These are phyloP conservation scores for Neurospora terricola DNA, from an alignment of 495 filamentous ascomycete genomes.

Conservation along the genomic window DNA sequence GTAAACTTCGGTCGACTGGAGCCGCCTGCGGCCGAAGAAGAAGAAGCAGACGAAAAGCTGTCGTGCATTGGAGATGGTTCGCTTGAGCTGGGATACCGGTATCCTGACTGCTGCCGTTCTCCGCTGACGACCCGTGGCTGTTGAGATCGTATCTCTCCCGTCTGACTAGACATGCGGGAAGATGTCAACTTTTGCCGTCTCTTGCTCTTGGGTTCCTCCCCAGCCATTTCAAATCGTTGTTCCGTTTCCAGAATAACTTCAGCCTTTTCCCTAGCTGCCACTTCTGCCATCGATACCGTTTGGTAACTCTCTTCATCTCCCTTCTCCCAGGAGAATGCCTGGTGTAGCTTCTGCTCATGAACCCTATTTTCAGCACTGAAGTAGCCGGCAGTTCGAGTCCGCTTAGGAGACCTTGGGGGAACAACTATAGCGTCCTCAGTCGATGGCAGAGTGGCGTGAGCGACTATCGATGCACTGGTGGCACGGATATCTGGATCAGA, in stretches of 20 bases:
- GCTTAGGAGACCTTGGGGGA: slow-evolving; percentile 18
- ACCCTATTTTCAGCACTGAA: background rate
- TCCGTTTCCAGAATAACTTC: background rate
- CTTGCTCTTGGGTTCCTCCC: background rate
- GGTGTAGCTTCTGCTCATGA: background rate
- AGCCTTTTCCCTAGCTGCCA: background rate
- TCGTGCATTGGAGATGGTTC: background rate
- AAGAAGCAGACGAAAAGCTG: background rate
- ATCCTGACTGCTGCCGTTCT: background rate
- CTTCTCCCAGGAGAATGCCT: background rate
- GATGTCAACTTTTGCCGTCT: background rate
- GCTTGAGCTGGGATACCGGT: background rate
- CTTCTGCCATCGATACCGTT: background rate
- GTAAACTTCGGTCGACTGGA: background rate
- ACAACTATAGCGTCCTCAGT: slow-evolving; percentile 1
- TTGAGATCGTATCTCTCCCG: background rate
- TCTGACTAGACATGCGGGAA: background rate
- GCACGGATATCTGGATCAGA: slow-evolving; percentile 2
- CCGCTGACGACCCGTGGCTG: background rate
- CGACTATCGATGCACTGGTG: background rate
- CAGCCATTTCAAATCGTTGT: background rate
- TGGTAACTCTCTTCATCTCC: background rate
- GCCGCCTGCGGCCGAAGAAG: background rate
- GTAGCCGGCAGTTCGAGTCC: background rate
- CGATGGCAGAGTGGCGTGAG: background rate